Evolutionary conservation across 805 yeast genomes (phyloP).

Genomic region (Candida insectorum): DNA sequence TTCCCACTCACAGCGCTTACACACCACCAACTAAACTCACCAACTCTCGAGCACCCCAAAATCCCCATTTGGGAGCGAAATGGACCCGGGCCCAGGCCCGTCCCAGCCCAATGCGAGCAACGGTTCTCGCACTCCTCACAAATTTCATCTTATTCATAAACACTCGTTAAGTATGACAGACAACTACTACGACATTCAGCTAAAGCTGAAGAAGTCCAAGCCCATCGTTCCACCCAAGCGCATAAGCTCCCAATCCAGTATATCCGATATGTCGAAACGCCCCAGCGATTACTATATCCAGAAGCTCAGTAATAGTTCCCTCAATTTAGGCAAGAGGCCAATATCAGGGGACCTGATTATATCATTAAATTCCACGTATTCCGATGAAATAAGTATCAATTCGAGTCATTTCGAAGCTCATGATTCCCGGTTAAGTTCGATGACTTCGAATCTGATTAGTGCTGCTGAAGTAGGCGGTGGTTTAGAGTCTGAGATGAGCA

Average conservation of each 20-base stretch:
- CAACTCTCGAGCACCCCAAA: too few species aligned
- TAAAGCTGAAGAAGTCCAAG: conserved; percentile 12
- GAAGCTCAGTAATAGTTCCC: conserved; percentile 22
- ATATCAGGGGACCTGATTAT: conserved; percentile 30
- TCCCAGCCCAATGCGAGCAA: too few species aligned
- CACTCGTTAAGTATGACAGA: too few species aligned
- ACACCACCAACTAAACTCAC: too few species aligned
- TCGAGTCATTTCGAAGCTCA: conserved; percentile 30
- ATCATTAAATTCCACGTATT: conserved; percentile 28
- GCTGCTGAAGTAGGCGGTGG: background rate
- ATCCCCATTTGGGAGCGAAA: too few species aligned
- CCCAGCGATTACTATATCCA: conserved; percentile 41
- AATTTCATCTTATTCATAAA: too few species aligned
- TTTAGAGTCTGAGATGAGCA: background rate
- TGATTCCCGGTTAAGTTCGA: conserved; percentile 37
- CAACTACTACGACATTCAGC: conserved; percentile 24
- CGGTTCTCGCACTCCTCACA: too few species aligned
- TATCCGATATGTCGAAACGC: conserved; percentile 18
- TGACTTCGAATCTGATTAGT: conserved; percentile 22
- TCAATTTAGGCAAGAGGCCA: conserved; percentile 22
- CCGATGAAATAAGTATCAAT: conserved; percentile 31
- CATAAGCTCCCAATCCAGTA: conserved; percentile 7
- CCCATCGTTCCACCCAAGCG: conserved; percentile 6
- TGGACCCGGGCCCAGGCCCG: too few species aligned
- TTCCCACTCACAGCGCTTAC: too few species aligned